phyloP scores from a whole-genome alignment of 345 rosid species.

The Carallia pectinifolia region DNA sequence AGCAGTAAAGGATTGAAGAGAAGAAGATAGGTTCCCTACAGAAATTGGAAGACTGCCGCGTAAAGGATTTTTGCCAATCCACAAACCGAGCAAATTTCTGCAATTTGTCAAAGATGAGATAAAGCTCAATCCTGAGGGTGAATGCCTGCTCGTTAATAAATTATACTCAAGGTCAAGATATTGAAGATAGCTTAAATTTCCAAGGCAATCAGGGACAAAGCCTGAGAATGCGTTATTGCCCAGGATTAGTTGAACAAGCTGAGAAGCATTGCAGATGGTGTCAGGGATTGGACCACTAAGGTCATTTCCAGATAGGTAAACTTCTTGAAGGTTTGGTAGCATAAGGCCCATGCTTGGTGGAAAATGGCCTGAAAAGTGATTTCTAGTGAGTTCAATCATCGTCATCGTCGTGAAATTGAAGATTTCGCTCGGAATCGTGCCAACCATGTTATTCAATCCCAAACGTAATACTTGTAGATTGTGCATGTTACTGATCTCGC shows the following conservation, averaged over 20 bases:
- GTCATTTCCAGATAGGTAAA: not conserved
- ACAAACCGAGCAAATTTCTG: not conserved
- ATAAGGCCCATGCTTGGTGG: not conserved
- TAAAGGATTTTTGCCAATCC: not conserved
- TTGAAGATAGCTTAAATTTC: not conserved
- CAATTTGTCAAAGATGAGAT: not conserved
- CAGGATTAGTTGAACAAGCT: not conserved
- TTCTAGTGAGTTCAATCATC: not conserved
- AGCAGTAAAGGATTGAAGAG: slow-evolving; percentile 2
- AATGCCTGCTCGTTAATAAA: not conserved
- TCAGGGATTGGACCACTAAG: slow-evolving; percentile 9
- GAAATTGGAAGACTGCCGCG: slow-evolving; percentile 7
- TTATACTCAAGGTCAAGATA: not conserved
- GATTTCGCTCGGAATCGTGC: not conserved
- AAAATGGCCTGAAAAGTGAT: not conserved
- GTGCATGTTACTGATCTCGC: not conserved
- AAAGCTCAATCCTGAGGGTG: not conserved
- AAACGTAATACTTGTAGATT: slow-evolving; percentile 2
- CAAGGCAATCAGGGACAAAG: not conserved
- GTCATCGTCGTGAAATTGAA: not conserved
- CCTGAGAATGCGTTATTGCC: slow-evolving; percentile 6
- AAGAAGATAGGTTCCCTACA: slow-evolving; percentile 10
- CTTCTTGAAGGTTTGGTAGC: not conserved
- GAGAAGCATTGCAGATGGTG: slow-evolving; percentile 13
- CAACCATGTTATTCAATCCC: slow-evolving; percentile 1